Evolutionary conservation across 139 green algal species (phyloP).

Genomic region (Ettlia oleoabundans): DNA sequence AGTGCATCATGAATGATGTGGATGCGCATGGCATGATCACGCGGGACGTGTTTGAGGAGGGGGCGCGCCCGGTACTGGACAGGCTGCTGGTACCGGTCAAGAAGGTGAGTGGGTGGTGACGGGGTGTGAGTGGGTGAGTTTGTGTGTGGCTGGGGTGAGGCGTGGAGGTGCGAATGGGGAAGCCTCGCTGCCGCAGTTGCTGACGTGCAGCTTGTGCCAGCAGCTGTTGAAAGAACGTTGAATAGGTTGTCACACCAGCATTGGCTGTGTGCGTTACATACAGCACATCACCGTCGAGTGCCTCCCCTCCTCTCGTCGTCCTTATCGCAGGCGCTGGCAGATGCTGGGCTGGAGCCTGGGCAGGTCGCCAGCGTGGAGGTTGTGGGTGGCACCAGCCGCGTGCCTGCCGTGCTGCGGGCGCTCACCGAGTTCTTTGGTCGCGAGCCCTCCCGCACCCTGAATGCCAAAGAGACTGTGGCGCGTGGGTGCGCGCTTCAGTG

Average conservation of each 20-base stretch:
- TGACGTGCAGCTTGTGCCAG: not conserved
- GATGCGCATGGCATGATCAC: constrained; percentile 80
- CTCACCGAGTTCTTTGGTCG: constrained; percentile 63
- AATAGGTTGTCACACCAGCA: too few relatives aligned
- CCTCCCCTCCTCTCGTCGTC: not conserved
- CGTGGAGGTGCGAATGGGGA: not conserved
- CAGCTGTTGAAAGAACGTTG: too few relatives aligned
- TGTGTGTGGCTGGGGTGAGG: not conserved
- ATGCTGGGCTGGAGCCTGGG: constrained; percentile 68
- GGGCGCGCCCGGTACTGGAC: constrained; percentile 69
- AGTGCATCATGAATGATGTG: constrained; percentile 96
- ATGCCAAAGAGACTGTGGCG: constrained; percentile 94
- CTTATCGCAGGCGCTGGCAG: constrained; percentile 58
- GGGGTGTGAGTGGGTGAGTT: not conserved
- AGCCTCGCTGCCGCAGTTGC: not conserved
- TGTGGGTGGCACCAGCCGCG: constrained; percentile 85
- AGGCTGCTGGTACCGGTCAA: constrained; percentile 62
- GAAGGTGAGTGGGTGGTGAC: not conserved
- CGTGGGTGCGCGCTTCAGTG: constrained; percentile 95
- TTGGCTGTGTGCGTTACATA: too few relatives aligned
- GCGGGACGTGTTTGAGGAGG: constrained; percentile 81
- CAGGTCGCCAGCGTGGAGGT: constrained; percentile 92
- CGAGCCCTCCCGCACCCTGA: constrained; percentile 87
- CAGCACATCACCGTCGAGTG: too few relatives aligned
- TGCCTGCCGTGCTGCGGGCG: constrained; percentile 78